phyloP scores from a whole-genome alignment of 2,329 filamentous ascomycete species.

The Monilinia fructigena region DNA sequence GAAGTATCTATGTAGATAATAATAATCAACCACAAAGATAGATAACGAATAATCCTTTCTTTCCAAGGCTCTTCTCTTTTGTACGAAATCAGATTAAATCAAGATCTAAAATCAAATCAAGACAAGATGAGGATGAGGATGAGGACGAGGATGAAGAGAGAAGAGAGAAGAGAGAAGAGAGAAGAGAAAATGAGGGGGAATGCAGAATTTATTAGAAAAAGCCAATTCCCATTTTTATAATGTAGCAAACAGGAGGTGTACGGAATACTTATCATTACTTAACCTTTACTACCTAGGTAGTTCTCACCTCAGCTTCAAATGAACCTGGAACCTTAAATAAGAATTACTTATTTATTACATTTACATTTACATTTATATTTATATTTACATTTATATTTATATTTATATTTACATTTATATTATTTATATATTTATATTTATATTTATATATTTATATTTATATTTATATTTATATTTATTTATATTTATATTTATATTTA shows the following conservation, averaged over 20 bases:
- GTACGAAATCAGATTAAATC: neutral
- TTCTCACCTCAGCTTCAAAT: neutral
- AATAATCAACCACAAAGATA: no score
- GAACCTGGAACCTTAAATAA: neutral
- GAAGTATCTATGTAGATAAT: no score
- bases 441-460: no score
- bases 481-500: neutral
- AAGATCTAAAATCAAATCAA: neutral
- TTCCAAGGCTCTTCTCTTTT: no score
- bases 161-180: neutral
- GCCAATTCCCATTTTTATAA: neutral
- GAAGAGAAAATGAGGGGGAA: neutral
- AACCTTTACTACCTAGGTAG: neutral
- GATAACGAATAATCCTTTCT: neutral
- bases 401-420: no score
- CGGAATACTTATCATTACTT: no score
- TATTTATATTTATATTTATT: neutral
- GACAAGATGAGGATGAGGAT: no score
- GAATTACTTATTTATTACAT: neutral
- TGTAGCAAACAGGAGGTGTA: no score
- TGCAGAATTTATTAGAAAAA: slow-evolving; percentile 16
- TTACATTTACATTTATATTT: neutral
- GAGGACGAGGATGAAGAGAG: neutral
- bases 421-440: no score
- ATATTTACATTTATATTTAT: no score